phyloP scores from a whole-genome alignment of 768 basidiomycete genomes.

The Paxillus involutus region DNA sequence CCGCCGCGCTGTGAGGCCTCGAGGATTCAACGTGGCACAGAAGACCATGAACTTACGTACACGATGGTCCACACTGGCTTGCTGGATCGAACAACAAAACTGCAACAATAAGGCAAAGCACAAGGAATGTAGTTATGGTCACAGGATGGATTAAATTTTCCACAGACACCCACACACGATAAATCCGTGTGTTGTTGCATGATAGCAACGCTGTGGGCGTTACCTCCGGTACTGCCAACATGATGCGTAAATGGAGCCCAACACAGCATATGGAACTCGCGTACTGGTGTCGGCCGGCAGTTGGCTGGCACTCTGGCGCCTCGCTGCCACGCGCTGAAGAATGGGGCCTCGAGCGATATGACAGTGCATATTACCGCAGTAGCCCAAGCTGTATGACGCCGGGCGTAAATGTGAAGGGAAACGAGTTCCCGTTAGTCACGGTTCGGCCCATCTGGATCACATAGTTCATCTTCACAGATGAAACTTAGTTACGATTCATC shows the following conservation, averaged over 20 bases:
- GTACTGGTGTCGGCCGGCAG: not conserved
- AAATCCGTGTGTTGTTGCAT: not conserved
- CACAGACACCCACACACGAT: not conserved
- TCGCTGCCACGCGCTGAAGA: not conserved
- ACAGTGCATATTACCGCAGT: not conserved
- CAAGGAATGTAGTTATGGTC: constrained; percentile 7
- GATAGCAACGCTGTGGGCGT: not conserved
- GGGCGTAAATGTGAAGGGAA: not conserved
- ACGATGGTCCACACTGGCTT: not conserved
- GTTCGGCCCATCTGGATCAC: not conserved
- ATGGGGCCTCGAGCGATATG: not conserved
- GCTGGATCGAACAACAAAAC: not conserved
- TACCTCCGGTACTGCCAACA: not conserved
- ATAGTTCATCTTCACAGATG: not conserved
- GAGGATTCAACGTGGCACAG: constrained; percentile 24
- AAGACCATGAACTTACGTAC: constrained; percentile 24
- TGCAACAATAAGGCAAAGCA: constrained; percentile 8
- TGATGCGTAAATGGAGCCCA: not conserved
- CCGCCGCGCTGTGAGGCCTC: constrained; percentile 14
- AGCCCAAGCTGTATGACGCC: not conserved
- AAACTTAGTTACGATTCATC: not conserved
- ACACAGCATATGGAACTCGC: not conserved
- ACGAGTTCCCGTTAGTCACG: not conserved
- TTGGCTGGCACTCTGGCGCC: not conserved
- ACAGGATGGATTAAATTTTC: not conserved